phyloP scores from a whole-genome alignment of 129 eudicot species.

The Calendula officinalis region DNA sequence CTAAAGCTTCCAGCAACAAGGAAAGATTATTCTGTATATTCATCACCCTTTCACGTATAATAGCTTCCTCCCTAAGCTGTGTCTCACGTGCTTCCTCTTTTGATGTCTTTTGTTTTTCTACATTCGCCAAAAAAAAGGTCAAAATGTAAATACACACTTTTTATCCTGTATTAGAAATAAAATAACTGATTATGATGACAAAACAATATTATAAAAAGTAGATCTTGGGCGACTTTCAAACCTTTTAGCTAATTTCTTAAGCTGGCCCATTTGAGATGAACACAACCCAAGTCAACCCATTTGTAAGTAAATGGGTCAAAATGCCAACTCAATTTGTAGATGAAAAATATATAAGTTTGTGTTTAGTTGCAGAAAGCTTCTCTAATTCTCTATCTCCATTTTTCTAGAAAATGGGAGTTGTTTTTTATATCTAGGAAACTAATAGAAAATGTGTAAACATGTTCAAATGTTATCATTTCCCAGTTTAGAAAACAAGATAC shows the following conservation, averaged over 20 bases:
- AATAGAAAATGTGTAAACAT: too few species aligned
- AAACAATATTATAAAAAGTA: not conserved
- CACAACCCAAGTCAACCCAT: conserved; percentile 4
- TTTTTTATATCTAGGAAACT: too few species aligned
- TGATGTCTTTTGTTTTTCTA: conserved; percentile 92
- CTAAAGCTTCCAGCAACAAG: conserved; percentile 77
- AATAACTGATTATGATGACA: not conserved
- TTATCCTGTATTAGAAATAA: not conserved
- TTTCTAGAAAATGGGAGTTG: too few species aligned
- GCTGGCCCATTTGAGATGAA: conserved; percentile 5
- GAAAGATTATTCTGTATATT: conserved; percentile 70
- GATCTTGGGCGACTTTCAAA: not conserved
- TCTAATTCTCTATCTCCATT: too few species aligned
- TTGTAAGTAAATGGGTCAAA: conserved; percentile 12
- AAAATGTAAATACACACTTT: not conserved
- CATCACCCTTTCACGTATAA: conserved; percentile 65
- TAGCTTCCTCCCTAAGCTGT: conserved; percentile 80
- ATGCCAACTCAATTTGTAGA: conserved; percentile 4
- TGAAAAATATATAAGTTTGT: not conserved
- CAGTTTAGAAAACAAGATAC: too few species aligned
- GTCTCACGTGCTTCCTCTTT: conserved; percentile 98
- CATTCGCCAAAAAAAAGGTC: conserved; percentile 22
- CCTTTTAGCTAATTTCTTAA: not conserved
- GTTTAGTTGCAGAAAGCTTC: too few species aligned
- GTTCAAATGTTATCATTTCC: too few species aligned